phyloP scores from a whole-genome alignment of 192 early-diverging fungal species.

The Gonapodya prolifera region DNA sequence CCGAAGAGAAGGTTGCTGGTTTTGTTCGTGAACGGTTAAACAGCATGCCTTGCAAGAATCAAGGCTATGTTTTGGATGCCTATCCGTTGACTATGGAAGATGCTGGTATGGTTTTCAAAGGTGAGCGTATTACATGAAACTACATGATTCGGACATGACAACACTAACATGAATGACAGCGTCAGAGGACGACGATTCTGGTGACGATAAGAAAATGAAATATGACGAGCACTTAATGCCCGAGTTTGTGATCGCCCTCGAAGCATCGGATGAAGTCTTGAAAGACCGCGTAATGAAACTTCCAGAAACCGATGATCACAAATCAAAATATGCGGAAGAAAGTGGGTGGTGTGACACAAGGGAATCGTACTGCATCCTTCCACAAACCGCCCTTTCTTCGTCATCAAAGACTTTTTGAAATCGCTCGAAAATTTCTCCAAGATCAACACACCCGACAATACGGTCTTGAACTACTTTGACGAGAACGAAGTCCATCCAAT shows the following conservation, averaged over 20 bases:
- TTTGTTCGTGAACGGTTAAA: conserved; percentile 40
- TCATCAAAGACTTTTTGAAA: conserved; percentile 18
- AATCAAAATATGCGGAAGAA: conserved; percentile 41
- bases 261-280: conserved; percentile 34
- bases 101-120: conserved; percentile 29
- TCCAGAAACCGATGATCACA: conserved; percentile 31
- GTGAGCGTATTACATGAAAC: conserved; percentile 14
- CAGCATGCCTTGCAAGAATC: conserved; percentile 48
- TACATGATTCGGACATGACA: not conserved
- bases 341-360: conserved; percentile 16
- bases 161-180: conserved; percentile 8
- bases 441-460: conserved; percentile 40
- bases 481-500: conserved; percentile 42
- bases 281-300: conserved; percentile 43
- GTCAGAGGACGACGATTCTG: conserved; percentile 32
- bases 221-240: conserved; percentile 31
- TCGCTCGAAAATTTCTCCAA: conserved; percentile 35
- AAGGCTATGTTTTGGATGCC: conserved; percentile 47
- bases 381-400: conserved; percentile 9
- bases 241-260: conserved; percentile 35
- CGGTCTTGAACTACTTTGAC: conserved; percentile 48
- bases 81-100: conserved; percentile 33
- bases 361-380: too few relatives aligned
- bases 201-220: conserved; percentile 27
- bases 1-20: conserved; percentile 27